Conservation (phyloP, 192 early-diverging fungal species). For the Coemansia sp. region DNA sequence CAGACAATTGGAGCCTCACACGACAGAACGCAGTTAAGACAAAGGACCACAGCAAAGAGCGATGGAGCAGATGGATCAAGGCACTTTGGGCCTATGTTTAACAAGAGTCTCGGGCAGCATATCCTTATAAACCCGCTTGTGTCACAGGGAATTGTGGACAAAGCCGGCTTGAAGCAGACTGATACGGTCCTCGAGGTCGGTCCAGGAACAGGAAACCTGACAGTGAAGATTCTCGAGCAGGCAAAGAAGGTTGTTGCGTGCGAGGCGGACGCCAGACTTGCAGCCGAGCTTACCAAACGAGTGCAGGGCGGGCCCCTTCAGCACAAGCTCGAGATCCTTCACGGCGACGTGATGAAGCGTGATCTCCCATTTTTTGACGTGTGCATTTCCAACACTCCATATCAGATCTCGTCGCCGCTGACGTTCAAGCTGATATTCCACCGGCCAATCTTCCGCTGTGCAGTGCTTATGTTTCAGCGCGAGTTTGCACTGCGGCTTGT, state of each 20-base stretch:
- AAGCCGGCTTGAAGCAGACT: constrained; percentile 69
- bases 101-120: constrained; percentile 97
- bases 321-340: constrained; percentile 80
- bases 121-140: constrained; percentile 98
- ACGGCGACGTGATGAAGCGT: constrained; percentile 98
- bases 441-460: constrained; percentile 86
- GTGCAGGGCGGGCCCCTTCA: constrained; percentile 78
- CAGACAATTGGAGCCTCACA: constrained; percentile 48
- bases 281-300: constrained; percentile 94
- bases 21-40: constrained; percentile 21
- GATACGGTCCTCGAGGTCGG: constrained; percentile 91
- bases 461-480: constrained; percentile 98
- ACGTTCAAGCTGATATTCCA: constrained; percentile 95
- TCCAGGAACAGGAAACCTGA: constrained; percentile 98
- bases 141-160: constrained; percentile 94
- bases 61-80: constrained; percentile 23
- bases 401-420: constrained; percentile 93
- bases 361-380: constrained; percentile 97
- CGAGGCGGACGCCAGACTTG: constrained; percentile 94
- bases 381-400: constrained; percentile 97
- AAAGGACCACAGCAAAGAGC: constrained; percentile 6
- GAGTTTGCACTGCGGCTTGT: constrained; percentile 95
- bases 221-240: constrained; percentile 87
- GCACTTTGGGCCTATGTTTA: constrained; percentile 86
- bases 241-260: constrained; percentile 93